Conservation (phyloP, 192 early-diverging fungal species). For the Gorgonomyces haynaldii region DNA sequence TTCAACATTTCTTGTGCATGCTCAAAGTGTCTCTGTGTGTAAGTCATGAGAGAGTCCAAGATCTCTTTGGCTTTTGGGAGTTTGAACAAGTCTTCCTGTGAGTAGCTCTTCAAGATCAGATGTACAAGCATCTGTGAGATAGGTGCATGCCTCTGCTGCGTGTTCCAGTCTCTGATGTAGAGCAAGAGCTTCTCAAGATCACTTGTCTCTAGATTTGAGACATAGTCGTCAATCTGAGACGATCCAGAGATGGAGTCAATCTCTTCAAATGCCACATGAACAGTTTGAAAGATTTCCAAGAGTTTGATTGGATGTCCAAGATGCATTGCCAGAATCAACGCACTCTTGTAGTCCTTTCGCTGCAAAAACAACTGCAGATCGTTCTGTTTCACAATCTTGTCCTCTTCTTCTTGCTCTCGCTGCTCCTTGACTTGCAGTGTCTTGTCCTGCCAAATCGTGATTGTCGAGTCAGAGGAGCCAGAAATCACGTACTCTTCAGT, state of each 20-base stretch:
- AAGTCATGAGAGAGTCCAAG: constrained; percentile 72
- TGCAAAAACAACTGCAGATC: constrained; percentile 74
- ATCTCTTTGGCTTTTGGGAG: constrained; percentile 76
- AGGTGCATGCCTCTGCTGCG: constrained; percentile 65
- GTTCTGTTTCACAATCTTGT: constrained; percentile 75
- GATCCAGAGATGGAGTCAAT: constrained; percentile 45
- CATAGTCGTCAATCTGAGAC: constrained; percentile 54
- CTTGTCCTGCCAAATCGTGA: constrained; percentile 87
- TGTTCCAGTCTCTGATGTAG: constrained; percentile 93
- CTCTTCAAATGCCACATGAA: constrained; percentile 12
- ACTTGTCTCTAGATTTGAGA: constrained; percentile 47
- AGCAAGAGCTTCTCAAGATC: constrained; percentile 61
- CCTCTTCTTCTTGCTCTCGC: constrained; percentile 55
- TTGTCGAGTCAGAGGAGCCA: constrained; percentile 81
- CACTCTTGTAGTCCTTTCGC: constrained; percentile 85
- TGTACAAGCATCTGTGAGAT: constrained; percentile 75
- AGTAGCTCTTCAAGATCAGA: constrained; percentile 56
- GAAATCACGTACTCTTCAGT: constrained; percentile 63
- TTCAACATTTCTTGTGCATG: constrained; percentile 67
- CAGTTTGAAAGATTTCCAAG: constrained; percentile 40
- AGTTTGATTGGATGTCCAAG: constrained; percentile 82
- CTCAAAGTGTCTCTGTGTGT: constrained; percentile 83
- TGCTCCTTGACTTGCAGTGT: constrained; percentile 73
- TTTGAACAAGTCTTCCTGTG: constrained; percentile 55
- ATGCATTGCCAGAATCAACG: constrained; percentile 77